Percentiles rank a stretch among this genome's conserved stretches.
phyloP scores from a whole-genome alignment of 169 alveolate species.

The Miamiensis avidus region DNA sequence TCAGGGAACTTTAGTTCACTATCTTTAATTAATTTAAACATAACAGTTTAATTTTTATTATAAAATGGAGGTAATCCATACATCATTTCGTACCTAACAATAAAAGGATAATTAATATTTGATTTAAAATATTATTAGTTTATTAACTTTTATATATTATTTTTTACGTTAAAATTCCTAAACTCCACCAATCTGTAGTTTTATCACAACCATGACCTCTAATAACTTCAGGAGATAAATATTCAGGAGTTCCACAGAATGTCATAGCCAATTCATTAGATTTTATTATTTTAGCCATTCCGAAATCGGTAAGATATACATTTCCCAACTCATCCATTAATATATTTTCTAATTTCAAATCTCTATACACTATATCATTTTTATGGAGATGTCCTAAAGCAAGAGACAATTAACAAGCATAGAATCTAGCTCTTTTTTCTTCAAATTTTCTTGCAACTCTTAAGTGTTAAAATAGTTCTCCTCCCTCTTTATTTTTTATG shows the following conservation, averaged over 20 bases:
- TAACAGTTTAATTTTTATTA: conserved; percentile 59
- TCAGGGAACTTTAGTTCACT: conserved; percentile 71
- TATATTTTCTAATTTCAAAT: conserved; percentile 79
- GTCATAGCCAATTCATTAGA: conserved; percentile 71
- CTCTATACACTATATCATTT: conserved; percentile 75
- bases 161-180: conserved; percentile 66
- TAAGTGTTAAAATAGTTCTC: conserved; percentile 73
- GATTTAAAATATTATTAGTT: background rate
- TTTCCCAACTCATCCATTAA: conserved; percentile 57
- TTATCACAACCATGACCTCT: conserved; percentile 77
- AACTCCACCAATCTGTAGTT: conserved; percentile 86
- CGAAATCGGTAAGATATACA: conserved; percentile 77
- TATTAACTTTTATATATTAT: background rate
- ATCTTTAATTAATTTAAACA: conserved; percentile 66
- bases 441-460: conserved; percentile 55
- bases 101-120: background rate
- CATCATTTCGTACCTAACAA: conserved; percentile 65
- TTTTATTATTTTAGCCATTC: conserved; percentile 72
- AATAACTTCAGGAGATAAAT: conserved; percentile 89
- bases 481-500: conserved; percentile 56
- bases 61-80: conserved; percentile 78
- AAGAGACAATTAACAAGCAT: conserved; percentile 67
- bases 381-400: conserved; percentile 73
- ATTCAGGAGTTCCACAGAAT: conserved; percentile 88
- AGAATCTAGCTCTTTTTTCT: conserved; percentile 73